phyloP scores from a whole-genome alignment of 768 basidiomycete genomes.

The Asterophora parasitica region DNA sequence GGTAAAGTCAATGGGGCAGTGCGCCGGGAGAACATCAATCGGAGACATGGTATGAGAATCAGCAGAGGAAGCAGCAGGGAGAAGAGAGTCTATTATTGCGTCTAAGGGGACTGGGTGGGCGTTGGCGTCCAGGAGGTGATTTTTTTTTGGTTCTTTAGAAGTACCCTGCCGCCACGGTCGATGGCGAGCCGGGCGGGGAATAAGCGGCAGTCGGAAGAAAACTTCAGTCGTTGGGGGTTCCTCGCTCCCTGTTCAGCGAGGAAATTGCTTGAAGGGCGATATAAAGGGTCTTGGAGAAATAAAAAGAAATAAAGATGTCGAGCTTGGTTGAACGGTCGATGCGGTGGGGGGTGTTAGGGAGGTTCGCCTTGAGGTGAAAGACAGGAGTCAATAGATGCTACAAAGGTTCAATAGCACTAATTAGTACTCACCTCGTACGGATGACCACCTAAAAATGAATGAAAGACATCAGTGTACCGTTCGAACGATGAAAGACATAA shows the following conservation, averaged over 20 bases:
- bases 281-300: constrained; percentile 15
- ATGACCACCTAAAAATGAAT: constrained; percentile 59
- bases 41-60: constrained; percentile 47
- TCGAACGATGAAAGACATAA: constrained; percentile 12
- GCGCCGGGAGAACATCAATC: constrained; percentile 43
- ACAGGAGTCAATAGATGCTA: constrained; percentile 16
- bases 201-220: constrained; percentile 48
- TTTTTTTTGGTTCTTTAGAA: constrained; percentile 1
- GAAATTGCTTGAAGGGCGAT: constrained; percentile 49
- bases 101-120: constrained; percentile 20
- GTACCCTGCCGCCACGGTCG: constrained; percentile 60
- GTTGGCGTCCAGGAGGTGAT: constrained; percentile 8
- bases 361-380: constrained; percentile 57
- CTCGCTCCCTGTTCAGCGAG: constrained; percentile 72
- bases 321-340: constrained; percentile 9
- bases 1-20: constrained; percentile 31
- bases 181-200: constrained; percentile 55
- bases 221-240: constrained; percentile 56
- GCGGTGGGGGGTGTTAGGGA: constrained; percentile 50
- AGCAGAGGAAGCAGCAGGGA: constrained; percentile 17
- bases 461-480: constrained; percentile 15
- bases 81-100: constrained; percentile 23
- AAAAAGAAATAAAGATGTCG: constrained; percentile 11
- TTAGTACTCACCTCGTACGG: constrained; percentile 59
- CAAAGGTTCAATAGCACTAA: constrained; percentile 1